A percentile compares a stretch with the other conserved stretches of the same genome.
Conservation (phyloP, 768 basidiomycete genomes). For the Kwoniella mangroviensis region DNA sequence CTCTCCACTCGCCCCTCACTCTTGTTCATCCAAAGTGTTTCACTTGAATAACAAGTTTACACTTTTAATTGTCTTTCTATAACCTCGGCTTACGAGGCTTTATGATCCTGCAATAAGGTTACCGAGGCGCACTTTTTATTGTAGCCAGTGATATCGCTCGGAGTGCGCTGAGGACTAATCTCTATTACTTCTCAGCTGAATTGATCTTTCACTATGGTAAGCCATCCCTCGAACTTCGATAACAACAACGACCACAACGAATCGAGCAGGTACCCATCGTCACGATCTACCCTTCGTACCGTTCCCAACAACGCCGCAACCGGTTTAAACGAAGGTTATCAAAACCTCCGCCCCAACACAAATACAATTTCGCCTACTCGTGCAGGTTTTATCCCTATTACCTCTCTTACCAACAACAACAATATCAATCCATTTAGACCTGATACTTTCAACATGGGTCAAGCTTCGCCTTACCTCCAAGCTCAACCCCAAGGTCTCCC, state of each 20-base stretch:
- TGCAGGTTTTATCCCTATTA: background rate
- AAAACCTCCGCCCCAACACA: background rate
- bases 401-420: background rate
- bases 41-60: background rate
- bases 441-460: background rate
- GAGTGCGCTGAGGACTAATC: conserved; percentile 16
- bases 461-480: background rate
- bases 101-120: conserved; percentile 1
- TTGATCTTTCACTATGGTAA: conserved; percentile 11
- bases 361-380: background rate
- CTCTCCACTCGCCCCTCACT: background rate
- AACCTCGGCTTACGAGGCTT: background rate
- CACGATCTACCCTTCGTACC: conserved; percentile 15
- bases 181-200: background rate
- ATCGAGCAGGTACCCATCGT: conserved; percentile 3
- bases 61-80: background rate
- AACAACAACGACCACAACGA: background rate
- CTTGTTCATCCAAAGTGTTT: background rate
- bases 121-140: background rate
- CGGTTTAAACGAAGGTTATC: conserved; percentile 14
- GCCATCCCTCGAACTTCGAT: background rate
- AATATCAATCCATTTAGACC: background rate
- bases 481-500: background rate
- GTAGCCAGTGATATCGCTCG: conserved; percentile 1
- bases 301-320: conserved; percentile 3